phyloP scores from a whole-genome alignment of 177 flowering plant species.

The Vitis hybrid region DNA sequence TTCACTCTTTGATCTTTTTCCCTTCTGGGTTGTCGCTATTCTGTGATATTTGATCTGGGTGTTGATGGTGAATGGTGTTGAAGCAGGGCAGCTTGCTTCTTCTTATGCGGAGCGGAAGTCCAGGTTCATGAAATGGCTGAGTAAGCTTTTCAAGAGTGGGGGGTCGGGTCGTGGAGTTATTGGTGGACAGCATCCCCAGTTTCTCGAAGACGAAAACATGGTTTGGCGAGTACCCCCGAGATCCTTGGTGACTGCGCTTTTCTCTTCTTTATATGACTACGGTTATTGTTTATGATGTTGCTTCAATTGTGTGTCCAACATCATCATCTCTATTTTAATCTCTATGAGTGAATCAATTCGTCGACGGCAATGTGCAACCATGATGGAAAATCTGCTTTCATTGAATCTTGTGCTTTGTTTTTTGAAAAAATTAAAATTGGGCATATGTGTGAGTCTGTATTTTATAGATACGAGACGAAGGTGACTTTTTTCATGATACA shows the following conservation, averaged over 20 bases:
- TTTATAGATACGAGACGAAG: no score
- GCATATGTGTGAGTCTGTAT: no score
- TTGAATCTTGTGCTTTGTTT: no score
- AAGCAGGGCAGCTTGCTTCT: constrained; percentile 62
- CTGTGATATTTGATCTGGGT: background rate
- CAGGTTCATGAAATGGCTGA: constrained; percentile 80
- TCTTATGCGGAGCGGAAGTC: constrained; percentile 65
- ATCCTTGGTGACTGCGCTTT: constrained; percentile 44
- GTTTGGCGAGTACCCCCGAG: constrained; percentile 62
- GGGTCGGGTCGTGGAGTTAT: constrained; percentile 8
- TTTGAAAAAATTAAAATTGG: no score
- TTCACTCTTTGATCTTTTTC: background rate
- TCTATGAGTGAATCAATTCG: no score
- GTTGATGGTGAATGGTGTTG: background rate
- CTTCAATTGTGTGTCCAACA: no score
- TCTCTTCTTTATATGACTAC: background rate
- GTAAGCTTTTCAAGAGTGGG: constrained; percentile 72
- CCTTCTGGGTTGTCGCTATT: no score
- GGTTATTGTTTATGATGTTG: background rate
- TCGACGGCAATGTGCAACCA: no score
- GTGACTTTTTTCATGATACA: no score
- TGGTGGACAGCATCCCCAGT: constrained; percentile 43
- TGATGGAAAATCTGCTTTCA: no score
- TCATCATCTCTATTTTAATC: no score
- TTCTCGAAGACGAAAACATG: constrained; percentile 78